phyloP scores from a whole-genome alignment of 345 rosid genomes.

The Melaleuca quinquenervia region DNA sequence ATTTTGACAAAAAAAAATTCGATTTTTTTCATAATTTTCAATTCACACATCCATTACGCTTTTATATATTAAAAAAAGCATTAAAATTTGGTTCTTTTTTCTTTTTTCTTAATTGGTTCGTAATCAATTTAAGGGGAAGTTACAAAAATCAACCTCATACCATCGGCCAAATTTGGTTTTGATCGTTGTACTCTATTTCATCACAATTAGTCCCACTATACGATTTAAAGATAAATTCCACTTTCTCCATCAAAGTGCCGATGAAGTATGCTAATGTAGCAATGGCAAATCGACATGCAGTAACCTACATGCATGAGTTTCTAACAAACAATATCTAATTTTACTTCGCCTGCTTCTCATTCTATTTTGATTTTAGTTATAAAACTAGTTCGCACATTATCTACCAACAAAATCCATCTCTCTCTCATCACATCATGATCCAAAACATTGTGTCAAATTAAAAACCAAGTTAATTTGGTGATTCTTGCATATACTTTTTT shows the following conservation, averaged over 20 bases:
- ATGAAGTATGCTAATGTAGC: accelerated
- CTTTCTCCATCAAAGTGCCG: background rate
- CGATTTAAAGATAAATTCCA: background rate
- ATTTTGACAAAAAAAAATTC: background rate
- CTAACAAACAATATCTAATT: no score
- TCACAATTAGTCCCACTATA: accelerated
- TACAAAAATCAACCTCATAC: background rate
- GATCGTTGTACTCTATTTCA: background rate
- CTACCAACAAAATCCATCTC: no score
- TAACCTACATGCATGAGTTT: accelerated
- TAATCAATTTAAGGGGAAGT: accelerated
- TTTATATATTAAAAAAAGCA: background rate
- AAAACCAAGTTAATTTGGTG: no score
- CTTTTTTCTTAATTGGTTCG: background rate
- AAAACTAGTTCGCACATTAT: no score
- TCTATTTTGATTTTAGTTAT: no score
- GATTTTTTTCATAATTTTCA: no score
- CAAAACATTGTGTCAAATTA: no score
- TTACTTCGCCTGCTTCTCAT: no score
- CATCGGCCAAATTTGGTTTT: background rate
- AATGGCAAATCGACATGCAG: accelerated
- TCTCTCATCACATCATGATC: no score
- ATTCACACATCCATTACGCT: no score
- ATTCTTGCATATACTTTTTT: no score
- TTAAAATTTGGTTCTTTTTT: background rate